Conservation (phyloP, 2,329 filamentous ascomycete species). For the Dryadomyces sulphureus region DNA sequence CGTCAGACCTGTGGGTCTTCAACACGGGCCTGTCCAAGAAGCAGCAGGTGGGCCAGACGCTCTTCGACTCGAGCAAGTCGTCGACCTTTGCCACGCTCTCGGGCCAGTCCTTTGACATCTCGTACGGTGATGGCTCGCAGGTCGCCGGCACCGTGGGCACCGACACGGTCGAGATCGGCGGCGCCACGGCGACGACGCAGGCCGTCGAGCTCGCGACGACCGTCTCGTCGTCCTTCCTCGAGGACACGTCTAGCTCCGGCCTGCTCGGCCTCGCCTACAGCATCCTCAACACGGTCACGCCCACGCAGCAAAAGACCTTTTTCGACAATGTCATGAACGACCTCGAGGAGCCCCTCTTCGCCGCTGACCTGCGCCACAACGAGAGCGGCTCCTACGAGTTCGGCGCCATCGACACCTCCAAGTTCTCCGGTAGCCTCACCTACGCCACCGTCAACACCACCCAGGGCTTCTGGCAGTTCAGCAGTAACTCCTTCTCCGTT, state of each 20-base stretch:
- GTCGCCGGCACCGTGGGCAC: constrained; percentile 50
- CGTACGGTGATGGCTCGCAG: constrained; percentile 53
- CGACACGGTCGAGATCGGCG: constrained; percentile 54
- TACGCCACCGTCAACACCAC: constrained; percentile 47
- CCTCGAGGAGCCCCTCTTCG: constrained; percentile 54
- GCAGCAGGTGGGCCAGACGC: constrained; percentile 30
- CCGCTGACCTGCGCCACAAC: constrained; percentile 48
- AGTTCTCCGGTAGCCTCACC: constrained; percentile 47
- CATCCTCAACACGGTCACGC: constrained; percentile 48
- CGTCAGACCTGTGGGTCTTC: constrained; percentile 62
- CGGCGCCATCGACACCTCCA: constrained; percentile 48
- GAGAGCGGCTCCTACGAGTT: constrained; percentile 57
- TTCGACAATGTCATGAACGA: constrained; percentile 51
- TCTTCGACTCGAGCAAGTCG: constrained; percentile 24
- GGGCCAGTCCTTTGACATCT: constrained; percentile 43
- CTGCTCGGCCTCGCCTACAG: constrained; percentile 55
- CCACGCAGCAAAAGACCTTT: constrained; percentile 52
- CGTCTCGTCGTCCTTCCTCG: constrained; percentile 42
- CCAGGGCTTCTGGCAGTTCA: constrained; percentile 56
- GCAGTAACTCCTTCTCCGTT: constrained; percentile 40
- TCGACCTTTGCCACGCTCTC: constrained; percentile 17
- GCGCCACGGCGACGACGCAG: constrained; percentile 44
- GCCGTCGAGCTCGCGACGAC: constrained; percentile 51
- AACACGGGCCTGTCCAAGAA: constrained; percentile 38
- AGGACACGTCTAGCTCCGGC: constrained; percentile 49